Evolutionary conservation across 805 yeast genomes (phyloP), one percentile per base, ranked within the genome.

Genomic region (Starmerella powellii): DNA sequence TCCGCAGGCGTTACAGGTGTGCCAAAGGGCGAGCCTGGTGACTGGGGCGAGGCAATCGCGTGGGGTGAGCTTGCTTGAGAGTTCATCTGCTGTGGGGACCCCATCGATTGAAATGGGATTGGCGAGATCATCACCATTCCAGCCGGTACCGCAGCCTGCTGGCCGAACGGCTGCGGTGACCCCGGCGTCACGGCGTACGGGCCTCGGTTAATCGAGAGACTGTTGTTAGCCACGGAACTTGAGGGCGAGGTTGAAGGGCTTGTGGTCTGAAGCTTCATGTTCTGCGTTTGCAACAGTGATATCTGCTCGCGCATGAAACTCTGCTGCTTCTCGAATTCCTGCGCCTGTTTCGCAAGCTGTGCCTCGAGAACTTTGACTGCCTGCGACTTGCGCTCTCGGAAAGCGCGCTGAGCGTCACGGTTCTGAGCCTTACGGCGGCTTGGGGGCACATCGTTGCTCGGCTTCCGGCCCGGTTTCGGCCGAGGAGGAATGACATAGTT

Each of bases 281-380:
- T 84, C 52, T 70, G 72, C 38, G 73, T 71, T 60, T 80, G 88
- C 40, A 78, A 70, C 54, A 73, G 81, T 56, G 71, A 64, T 43
- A 80, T 67, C 60, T 74, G 76, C 39, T 70, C 73, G 58, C 84
- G 94, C 41, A 87, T 66, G 56, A 81, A 93, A 45, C 26, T 81
- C 80, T 16, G 95, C 93, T 53, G 93, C 66, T 50, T 95, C 69
- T 53, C 56, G 34, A 53, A 53, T 34, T 59, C 85, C 93, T 50
- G 95, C 65, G 63, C 84, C 83, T 2, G 96, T 93, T 44, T 94
- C 58, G 65, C 87, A 94, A 18, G 95, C 94, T 86, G 86, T 60
- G 82, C 72, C 58, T 87, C 97, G 40, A 88, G 54, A 19, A 56
- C 64, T 24, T 55, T 56, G 15, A 65, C 49, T 6, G 61, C 81